These are phyloP conservation scores for Ilyonectria robusta DNA, from an alignment of 2,329 filamentous ascomycete genomes.

Conservation along the genomic window DNA sequence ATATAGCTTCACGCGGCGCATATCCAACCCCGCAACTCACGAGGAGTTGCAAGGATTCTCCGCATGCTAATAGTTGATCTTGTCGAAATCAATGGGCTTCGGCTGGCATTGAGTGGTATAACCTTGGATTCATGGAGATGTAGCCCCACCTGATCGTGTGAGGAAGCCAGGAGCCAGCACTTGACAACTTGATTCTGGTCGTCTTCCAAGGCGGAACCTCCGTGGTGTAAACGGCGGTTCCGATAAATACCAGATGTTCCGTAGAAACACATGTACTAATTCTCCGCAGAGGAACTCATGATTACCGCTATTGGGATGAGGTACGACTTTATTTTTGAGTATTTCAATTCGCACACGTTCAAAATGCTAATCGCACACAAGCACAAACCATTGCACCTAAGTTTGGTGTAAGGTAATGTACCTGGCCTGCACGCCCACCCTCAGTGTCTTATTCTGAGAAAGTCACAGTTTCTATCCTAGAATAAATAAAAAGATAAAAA, in stretches of 20 bases:
- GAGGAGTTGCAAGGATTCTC: neutral
- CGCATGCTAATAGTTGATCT: neutral
- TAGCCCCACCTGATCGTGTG: neutral
- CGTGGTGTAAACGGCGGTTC: slow-evolving; percentile 4
- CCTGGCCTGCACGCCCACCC: no score
- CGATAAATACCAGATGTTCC: neutral
- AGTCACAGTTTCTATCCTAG: no score
- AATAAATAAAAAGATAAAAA: no score
- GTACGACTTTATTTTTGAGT: neutral
- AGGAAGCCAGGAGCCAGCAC: neutral
- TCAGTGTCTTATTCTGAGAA: no score
- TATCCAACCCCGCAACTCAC: neutral
- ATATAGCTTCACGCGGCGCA: slow-evolving; percentile 3
- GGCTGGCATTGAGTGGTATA: neutral
- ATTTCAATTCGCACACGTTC: no score
- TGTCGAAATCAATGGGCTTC: neutral
- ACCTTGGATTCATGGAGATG: neutral
- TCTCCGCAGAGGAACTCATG: neutral
- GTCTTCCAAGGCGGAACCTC: neutral
- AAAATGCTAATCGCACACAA: no score
- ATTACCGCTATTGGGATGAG: neutral
- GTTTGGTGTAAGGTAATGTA: no score
- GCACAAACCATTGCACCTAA: no score
- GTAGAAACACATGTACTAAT: neutral
- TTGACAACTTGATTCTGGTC: neutral